Percentiles rank a stretch among this genome's conserved stretches.
phyloP scores from a whole-genome alignment of 768 basidiomycete species.

The Mycena leptocephala region DNA sequence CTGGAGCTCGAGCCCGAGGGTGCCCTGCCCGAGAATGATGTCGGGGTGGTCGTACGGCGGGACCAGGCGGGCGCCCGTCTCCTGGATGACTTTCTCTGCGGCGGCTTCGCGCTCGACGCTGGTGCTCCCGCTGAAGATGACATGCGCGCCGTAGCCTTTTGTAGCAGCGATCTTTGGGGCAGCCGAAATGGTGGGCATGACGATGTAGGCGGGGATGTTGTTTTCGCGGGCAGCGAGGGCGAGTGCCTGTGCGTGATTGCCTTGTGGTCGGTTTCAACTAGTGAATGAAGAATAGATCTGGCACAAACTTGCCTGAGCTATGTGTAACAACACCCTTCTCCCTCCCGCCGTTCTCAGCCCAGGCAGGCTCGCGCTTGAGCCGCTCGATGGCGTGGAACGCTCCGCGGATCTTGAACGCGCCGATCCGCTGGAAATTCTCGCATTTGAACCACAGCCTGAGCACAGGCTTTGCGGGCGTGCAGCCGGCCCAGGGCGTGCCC shows the following conservation, averaged over 20 bases:
- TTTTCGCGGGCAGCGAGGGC: too few relatives aligned
- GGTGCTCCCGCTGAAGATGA: constrained; percentile 31
- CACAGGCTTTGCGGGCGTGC: constrained; percentile 9
- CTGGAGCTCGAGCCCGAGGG: constrained; percentile 31
- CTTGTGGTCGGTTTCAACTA: background rate
- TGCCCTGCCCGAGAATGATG: constrained; percentile 34
- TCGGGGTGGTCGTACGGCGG: constrained; percentile 36
- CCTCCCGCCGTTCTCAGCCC: constrained; percentile 21
- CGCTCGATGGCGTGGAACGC: constrained; percentile 30
- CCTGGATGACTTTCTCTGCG: constrained; percentile 22
- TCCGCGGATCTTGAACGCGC: too few relatives aligned
- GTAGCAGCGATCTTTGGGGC: constrained; percentile 33
- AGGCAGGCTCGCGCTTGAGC: constrained; percentile 13
- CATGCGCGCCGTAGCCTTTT: constrained; percentile 29
- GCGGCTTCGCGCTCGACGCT: constrained; percentile 26
- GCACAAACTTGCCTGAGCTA: constrained; percentile 18
- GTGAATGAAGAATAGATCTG: background rate
- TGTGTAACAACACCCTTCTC: constrained; percentile 30
- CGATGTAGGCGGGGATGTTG: too few relatives aligned
- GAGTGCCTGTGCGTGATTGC: constrained; percentile 34
- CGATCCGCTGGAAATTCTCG: too few relatives aligned
- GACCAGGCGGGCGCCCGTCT: constrained; percentile 30
- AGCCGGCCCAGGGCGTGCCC: constrained; percentile 18
- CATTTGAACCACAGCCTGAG: constrained; percentile 34
- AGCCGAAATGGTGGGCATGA: too few relatives aligned